Percentiles rank a stretch among this genome's conserved stretches.
phyloP scores from a whole-genome alignment of 257 asterid genomes.

The Verbena officinalis region DNA sequence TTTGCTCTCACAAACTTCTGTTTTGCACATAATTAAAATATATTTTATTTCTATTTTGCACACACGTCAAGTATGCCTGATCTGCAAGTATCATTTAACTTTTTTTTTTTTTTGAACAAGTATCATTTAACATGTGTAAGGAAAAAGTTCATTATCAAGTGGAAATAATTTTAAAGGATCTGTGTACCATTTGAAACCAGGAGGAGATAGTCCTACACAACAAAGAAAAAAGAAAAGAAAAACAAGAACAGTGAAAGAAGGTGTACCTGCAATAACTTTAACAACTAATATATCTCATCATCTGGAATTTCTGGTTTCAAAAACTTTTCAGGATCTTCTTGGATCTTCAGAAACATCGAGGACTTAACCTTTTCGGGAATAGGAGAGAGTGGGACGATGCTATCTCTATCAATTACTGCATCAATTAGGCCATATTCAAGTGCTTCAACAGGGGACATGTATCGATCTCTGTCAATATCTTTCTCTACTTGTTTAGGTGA shows the following conservation, averaged over 20 bases:
- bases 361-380: conserved; percentile 77
- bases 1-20: no score
- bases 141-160: no score
- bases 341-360: conserved; percentile 61
- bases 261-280: conserved; percentile 38
- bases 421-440: conserved; percentile 91
- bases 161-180: no score
- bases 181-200: not conserved
- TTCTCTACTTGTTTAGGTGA: conserved; percentile 83
- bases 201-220: no score
- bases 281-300: conserved; percentile 72
- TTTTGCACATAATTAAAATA: no score
- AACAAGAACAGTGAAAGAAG: conserved; percentile 6
- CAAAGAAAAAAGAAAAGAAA: not conserved
- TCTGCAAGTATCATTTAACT: no score
- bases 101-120: no score
- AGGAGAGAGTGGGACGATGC: conserved; percentile 77
- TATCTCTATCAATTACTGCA: conserved; percentile 84
- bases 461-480: conserved; percentile 90
- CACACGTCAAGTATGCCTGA: no score
- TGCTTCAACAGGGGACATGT: conserved; percentile 96
- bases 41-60: no score
- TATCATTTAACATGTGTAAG: no score
- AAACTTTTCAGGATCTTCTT: conserved; percentile 53
- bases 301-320: conserved; percentile 81